Evolutionary conservation across 768 basidiomycete species (phyloP).

Genomic region (Boletus speciosus): DNA sequence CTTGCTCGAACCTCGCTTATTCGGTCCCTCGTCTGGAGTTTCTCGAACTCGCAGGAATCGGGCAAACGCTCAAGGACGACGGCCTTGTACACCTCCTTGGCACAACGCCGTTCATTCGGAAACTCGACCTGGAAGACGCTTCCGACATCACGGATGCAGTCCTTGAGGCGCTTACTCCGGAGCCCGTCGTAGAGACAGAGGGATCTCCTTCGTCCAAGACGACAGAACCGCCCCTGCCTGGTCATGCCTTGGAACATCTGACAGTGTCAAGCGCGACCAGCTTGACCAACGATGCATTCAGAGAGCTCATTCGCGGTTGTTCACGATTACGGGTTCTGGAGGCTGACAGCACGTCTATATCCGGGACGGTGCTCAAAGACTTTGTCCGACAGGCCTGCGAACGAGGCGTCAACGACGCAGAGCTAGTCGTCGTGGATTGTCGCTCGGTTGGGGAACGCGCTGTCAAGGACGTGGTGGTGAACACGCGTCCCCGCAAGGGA

Average conservation of each 20-base stretch:
- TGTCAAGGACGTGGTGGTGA: conserved; percentile 55
- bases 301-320: conserved; percentile 62
- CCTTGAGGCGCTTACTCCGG: conserved; percentile 61
- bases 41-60: conserved; percentile 77
- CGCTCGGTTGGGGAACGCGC: conserved; percentile 59
- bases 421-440: conserved; percentile 73
- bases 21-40: conserved; percentile 70
- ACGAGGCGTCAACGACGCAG: conserved; percentile 48
- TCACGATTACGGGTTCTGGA: conserved; percentile 62
- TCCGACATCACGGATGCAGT: conserved; percentile 68
- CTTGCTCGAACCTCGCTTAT: conserved; percentile 69
- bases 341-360: conserved; percentile 75
- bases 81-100: conserved; percentile 71
- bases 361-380: conserved; percentile 55
- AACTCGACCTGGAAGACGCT: conserved; percentile 86
- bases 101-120: conserved; percentile 67
- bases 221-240: conserved; percentile 41
- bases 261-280: conserved; percentile 64
- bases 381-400: conserved; percentile 58
- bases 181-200: conserved; percentile 2
- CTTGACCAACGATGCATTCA: conserved; percentile 61
- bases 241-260: conserved; percentile 70
- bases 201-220: conserved; percentile 7
- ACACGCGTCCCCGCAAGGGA: conserved; percentile 66
- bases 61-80: conserved; percentile 61